Conservation (phyloP, 1,139 yeast species). For the Pichia sp. region DNA sequence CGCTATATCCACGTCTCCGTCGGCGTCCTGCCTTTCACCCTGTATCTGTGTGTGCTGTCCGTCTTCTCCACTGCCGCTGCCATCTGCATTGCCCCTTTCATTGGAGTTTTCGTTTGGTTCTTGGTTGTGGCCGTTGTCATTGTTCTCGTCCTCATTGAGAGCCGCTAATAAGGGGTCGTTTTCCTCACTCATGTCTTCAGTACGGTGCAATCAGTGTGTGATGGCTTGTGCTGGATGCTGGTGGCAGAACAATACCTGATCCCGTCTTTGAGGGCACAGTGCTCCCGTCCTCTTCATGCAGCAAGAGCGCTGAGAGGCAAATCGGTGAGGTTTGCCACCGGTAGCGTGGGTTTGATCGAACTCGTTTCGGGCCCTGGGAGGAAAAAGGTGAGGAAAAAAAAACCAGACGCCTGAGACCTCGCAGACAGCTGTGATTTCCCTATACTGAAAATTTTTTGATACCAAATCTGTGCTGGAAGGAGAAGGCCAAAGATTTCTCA, state of each 20-base stretch:
- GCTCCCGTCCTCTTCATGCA: neutral
- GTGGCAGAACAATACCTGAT: too few species aligned
- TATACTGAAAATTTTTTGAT: conserved; percentile 3
- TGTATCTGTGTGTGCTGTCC: conserved; percentile 6
- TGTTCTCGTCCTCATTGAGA: conserved; percentile 49
- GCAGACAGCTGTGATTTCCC: neutral
- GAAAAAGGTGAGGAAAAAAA: neutral
- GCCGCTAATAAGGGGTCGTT: conserved; percentile 72
- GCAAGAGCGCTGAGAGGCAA: neutral
- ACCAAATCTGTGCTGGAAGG: neutral
- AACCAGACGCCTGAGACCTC: neutral
- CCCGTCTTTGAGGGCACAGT: too few species aligned
- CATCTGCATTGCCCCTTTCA: neutral
- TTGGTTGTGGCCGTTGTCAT: conserved; percentile 24
- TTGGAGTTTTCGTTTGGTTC: conserved; percentile 1
- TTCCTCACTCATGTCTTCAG: conserved; percentile 55
- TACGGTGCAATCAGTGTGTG: neutral
- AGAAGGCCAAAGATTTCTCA: too few species aligned
- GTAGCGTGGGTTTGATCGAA: neutral
- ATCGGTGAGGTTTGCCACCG: conserved; percentile 3
- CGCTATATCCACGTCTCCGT: conserved; percentile 10
- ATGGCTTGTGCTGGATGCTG: too few species aligned
- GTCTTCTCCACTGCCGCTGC: neutral
- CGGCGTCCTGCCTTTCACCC: conserved; percentile 9
- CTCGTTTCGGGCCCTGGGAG: neutral